Base-by-base conservation (phyloP, 345 rosid genomes). In the Streptanthus diversifolius region DNA sequence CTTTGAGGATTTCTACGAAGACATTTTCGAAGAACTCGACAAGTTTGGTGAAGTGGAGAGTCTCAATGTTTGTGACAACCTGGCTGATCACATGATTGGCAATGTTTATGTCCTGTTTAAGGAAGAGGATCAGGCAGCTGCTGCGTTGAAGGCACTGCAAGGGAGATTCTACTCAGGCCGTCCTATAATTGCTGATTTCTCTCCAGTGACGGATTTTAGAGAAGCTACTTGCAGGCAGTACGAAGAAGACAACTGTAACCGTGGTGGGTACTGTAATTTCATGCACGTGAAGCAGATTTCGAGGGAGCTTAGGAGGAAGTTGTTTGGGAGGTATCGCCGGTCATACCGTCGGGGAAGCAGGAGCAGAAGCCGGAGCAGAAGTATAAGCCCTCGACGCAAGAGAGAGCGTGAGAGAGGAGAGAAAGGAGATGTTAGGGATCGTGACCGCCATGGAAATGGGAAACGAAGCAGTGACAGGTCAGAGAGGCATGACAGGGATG, bases 1-100 rank as follows among this genome's bases (percentile, higher is more conserved):
- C 45, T 89, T 89, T 61, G 96, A 89, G 78, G 90, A 83, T 32
- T 76, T 92, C 33, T 92, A 88, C 57, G 90, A 92, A 75, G 98
- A 92, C 48, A 82, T 88, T 13, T 92, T 90, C 66, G 92, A 90
- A 63, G 98, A 92, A 55, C 91, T 92, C 36, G 27, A 72, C 77
- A 90, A 92, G 83, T 90, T 86, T 51, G 98, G 98, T 3, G 92
- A 88, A 81, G 84, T 92, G 79, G 95, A 90, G 82, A 78, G 80
- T 75, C 91, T 92, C 63, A 87, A 90, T 62, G 84, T 90, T 44
- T 92, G 96, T 40, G 96, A 92, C 49, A 92, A 90, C 51, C 95
- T 90, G 19, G 96, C 92, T 9, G 98, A 90, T 72, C 98, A 92
- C 76, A 90, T 92, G 98, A 87, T 90, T 45, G 96, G 95, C 7